Conservation (phyloP, 306 rosid genomes). For the Fragaria nilgerrensis region DNA sequence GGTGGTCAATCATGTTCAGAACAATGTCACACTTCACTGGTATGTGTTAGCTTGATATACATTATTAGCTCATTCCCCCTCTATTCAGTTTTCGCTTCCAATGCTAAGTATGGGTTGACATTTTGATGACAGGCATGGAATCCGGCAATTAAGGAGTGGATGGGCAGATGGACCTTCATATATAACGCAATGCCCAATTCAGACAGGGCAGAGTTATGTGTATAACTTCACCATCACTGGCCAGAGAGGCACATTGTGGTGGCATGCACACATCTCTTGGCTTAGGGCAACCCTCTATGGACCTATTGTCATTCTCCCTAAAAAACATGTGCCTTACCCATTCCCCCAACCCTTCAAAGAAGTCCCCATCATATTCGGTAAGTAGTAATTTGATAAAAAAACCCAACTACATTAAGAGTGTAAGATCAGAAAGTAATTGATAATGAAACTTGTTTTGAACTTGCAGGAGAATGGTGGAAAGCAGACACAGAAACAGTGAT, state of each 20-base stretch:
- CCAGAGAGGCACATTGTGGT: slow-evolving; percentile 70
- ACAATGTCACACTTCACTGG: slow-evolving; percentile 68
- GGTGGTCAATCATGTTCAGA: slow-evolving; percentile 58
- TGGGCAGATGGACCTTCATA: slow-evolving; percentile 87
- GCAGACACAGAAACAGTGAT: slow-evolving; percentile 63
- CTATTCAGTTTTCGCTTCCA: background rate
- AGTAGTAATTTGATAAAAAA: background rate
- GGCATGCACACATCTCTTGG: slow-evolving; percentile 86
- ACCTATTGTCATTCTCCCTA: slow-evolving; percentile 72
- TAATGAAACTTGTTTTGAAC: background rate
- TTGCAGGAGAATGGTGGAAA: slow-evolving; percentile 83
- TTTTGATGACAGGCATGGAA: slow-evolving; percentile 49
- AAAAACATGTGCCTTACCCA: slow-evolving; percentile 55
- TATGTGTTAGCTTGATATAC: slow-evolving; percentile 13
- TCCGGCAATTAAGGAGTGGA: slow-evolving; percentile 56
- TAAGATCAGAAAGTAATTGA: background rate
- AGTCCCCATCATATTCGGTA: slow-evolving; percentile 65
- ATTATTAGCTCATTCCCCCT: background rate
- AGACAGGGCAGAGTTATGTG: slow-evolving; percentile 48
- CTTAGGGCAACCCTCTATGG: slow-evolving; percentile 63
- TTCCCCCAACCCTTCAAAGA: slow-evolving; percentile 59
- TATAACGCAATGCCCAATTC: slow-evolving; percentile 75
- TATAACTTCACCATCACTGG: slow-evolving; percentile 62
- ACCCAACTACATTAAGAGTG: background rate
- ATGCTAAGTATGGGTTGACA: background rate